Conservation (phyloP, 2,329 filamentous ascomycete genomes). For the Apiospora arundinis region DNA sequence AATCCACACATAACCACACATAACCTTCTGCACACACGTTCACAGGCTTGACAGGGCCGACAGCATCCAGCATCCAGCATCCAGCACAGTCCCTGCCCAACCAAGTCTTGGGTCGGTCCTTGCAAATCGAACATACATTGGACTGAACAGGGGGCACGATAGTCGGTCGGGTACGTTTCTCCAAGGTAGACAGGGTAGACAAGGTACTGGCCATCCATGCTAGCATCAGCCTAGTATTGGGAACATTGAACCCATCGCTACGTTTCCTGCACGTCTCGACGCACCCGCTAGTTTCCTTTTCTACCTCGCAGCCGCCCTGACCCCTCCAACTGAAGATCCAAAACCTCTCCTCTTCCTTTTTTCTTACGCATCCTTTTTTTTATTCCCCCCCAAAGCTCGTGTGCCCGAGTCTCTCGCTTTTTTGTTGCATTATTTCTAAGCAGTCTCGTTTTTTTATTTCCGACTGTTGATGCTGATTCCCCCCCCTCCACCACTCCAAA, state of each 20-base stretch:
- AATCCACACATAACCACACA: neutral
- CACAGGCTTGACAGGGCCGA: too few species aligned
- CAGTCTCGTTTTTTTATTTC: slow-evolving; percentile 23
- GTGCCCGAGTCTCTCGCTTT: slow-evolving; percentile 26
- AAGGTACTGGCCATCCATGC: neutral
- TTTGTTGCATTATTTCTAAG: slow-evolving; percentile 23
- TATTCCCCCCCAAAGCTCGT: slow-evolving; percentile 27
- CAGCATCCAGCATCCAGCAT: too few species aligned
- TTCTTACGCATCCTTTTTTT: slow-evolving; percentile 24
- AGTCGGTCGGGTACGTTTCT: slow-evolving; percentile 11
- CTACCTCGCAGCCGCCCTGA: slow-evolving; percentile 26
- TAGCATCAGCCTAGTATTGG: slow-evolving; percentile 14
- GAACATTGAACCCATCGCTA: slow-evolving; percentile 16
- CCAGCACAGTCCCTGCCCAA: slow-evolving; percentile 17
- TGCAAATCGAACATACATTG: slow-evolving; percentile 17
- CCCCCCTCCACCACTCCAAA: slow-evolving; percentile 1
- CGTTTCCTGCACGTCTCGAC: slow-evolving; percentile 23
- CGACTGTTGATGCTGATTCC: slow-evolving; percentile 14
- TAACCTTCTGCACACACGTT: neutral
- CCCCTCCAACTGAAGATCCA: slow-evolving; percentile 24
- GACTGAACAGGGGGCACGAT: slow-evolving; percentile 6
- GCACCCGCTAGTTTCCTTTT: slow-evolving; percentile 22
- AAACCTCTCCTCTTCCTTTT: slow-evolving; percentile 22
- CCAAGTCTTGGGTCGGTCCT: slow-evolving; percentile 16
- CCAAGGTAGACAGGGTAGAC: neutral